phyloP scores from a whole-genome alignment of 192 early-diverging fungal species.

The Backusella parvicylindrica region DNA sequence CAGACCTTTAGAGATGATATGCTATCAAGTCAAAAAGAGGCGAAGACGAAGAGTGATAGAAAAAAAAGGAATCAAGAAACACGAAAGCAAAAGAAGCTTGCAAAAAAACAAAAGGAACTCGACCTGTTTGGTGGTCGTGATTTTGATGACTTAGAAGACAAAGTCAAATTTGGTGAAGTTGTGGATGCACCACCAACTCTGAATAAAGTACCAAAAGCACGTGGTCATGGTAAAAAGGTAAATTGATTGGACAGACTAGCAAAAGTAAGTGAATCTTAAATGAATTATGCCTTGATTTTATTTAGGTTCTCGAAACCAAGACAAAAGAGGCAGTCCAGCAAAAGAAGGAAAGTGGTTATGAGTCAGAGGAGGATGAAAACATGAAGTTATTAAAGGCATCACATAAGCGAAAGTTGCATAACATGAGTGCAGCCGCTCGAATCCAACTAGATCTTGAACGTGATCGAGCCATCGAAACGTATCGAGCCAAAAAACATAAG shows the following conservation, averaged over 20 bases:
- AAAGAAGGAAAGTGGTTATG: slow-evolving; percentile 27
- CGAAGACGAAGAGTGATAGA: slow-evolving; percentile 35
- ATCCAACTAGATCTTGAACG: slow-evolving; percentile 50
- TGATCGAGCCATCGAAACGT: slow-evolving; percentile 44
- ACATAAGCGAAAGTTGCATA: slow-evolving; percentile 33
- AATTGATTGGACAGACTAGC: neutral
- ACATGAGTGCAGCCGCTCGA: slow-evolving; percentile 43
- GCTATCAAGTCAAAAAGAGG: slow-evolving; percentile 31
- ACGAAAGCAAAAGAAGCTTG: slow-evolving; percentile 41
- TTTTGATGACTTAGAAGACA: slow-evolving; percentile 51
- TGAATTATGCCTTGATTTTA: neutral
- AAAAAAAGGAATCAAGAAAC: slow-evolving; percentile 48
- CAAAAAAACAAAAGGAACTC: slow-evolving; percentile 35
- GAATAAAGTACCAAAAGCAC: slow-evolving; percentile 43
- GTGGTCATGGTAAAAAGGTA: slow-evolving; percentile 43
- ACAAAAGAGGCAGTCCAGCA: neutral
- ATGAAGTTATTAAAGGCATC: slow-evolving; percentile 40
- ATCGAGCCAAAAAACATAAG: slow-evolving; percentile 50
- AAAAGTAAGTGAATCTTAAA: neutral
- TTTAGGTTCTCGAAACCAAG: neutral
- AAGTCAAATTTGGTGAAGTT: slow-evolving; percentile 52
- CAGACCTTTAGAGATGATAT: slow-evolving; percentile 37
- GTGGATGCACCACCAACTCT: slow-evolving; percentile 52
- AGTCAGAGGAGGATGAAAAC: slow-evolving; percentile 35
- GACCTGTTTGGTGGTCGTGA: slow-evolving; percentile 40